Base-by-base conservation (phyloP, 208 protist genomes). In the Leishmania tropica region DNA sequence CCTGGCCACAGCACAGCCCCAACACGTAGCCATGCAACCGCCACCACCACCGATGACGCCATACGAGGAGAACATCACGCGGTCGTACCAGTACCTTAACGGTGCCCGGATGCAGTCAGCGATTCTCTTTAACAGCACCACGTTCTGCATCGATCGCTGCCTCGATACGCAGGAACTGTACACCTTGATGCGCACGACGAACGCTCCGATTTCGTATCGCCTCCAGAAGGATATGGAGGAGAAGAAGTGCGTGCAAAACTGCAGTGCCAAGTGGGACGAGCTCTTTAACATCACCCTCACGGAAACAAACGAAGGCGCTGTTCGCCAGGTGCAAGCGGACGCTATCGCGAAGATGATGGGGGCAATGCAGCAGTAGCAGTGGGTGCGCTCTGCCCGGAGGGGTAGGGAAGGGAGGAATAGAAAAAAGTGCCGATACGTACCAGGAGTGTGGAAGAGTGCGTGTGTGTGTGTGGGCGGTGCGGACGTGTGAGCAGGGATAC, bases 81-180 rank as follows among this genome's bases (percentile, higher is more conserved):
- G 90, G 62, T 81, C 92, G 7, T 97, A 95, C 75, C 90, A 94
- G 72, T 76, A 92, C 65, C 79, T 96, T 24, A 86, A 89, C 56
- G 65, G 80, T 17, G 68, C 85, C 45, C 91, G 94, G 31, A 73
- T 92, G 79, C 94, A 95, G 83, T 90, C 88, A 1, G 77, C 74
- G 0, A 79, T 95, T 42, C 88, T 95, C 73, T 88, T 90, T 81
- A 83, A 87, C 70, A 88, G 81, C 80, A 80, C 87, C 45, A 76
- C 72, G 58, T 95, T 92, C 72, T 97, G 94, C 84, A 81, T 97
- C 10, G 89, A 97, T 28, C 85, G 87, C 51, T 97, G 94, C 81
- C 88, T 95, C 2, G 94, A 97, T 78, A 97, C 92, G 6, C 90
- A 96, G 87, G 94, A 97, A 79, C 84, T 97, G 53, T 97, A 97